Conservation (phyloP, 352 stramenopile genomes). For the Saprolegnia diclina region DNA sequence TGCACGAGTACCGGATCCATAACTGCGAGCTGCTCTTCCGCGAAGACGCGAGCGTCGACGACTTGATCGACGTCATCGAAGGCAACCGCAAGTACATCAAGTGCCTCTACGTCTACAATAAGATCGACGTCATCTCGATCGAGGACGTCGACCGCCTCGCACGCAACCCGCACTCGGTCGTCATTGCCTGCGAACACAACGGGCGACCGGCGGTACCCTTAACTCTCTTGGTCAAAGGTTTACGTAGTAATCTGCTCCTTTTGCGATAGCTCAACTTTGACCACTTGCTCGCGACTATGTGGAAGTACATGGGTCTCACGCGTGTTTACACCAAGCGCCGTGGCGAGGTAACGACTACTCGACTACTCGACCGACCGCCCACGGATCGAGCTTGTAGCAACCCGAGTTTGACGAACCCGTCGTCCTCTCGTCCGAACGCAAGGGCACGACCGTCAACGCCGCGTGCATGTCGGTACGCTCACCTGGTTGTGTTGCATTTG, state of each 20-base stretch:
- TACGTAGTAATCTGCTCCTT: no score
- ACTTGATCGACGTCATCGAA: conserved; percentile 98
- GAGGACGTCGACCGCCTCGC: conserved; percentile 98
- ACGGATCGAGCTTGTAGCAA: conserved; percentile 34
- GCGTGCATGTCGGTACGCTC: conserved; percentile 73
- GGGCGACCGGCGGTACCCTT: conserved; percentile 58
- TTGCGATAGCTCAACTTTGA: conserved; percentile 94
- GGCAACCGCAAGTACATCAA: conserved; percentile 99
- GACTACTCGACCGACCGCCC: no score
- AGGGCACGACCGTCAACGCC: conserved; percentile 71
- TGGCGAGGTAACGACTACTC: conserved; percentile 46
- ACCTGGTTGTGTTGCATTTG: not conserved
- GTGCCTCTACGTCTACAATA: conserved; percentile 99
- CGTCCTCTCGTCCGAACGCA: conserved; percentile 77
- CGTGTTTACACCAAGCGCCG: conserved; percentile 86
- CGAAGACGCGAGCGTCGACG: conserved; percentile 95
- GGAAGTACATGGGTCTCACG: conserved; percentile 87
- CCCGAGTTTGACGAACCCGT: conserved; percentile 76
- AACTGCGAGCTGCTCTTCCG: conserved; percentile 97
- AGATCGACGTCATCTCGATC: conserved; percentile 99
- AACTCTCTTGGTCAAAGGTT: no score
- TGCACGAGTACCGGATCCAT: conserved; percentile 97
- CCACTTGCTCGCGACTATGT: conserved; percentile 81
- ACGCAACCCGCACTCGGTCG: conserved; percentile 92
- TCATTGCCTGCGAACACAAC: conserved; percentile 90